phyloP scores from a whole-genome alignment of 768 basidiomycete genomes.

The Pholiota microspora region DNA sequence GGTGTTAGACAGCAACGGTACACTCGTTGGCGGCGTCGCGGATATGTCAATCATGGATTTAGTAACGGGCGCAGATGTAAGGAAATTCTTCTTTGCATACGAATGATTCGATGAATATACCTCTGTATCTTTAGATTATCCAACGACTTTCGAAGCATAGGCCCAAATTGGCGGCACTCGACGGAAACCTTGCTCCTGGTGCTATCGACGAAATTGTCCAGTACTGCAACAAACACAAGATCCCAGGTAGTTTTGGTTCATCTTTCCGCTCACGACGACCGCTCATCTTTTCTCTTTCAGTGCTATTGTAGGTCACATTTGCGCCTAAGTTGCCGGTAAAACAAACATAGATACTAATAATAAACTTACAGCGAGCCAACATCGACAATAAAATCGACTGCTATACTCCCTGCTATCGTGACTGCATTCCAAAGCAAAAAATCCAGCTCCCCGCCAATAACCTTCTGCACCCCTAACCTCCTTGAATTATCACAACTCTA shows the following conservation, averaged over 20 bases:
- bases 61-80: constrained; percentile 45
- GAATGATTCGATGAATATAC: not conserved
- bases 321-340: not conserved
- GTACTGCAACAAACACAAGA: constrained; percentile 44
- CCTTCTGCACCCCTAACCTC: constrained; percentile 82
- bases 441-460: constrained; percentile 43
- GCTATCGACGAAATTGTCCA: constrained; percentile 50
- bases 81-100: not conserved
- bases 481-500: constrained; percentile 71
- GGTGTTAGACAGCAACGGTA: constrained; percentile 69
- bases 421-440: constrained; percentile 28
- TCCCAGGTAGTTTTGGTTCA: constrained; percentile 20
- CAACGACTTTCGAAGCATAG: constrained; percentile 42
- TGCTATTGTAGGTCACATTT: constrained; percentile 64
- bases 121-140: constrained; percentile 41
- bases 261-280: no score
- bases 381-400: constrained; percentile 75
- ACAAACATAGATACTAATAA: constrained; percentile 8
- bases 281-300: constrained; percentile 32
- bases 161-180: constrained; percentile 66
- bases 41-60: constrained; percentile 78
- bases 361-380: constrained; percentile 78
- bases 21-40: constrained; percentile 82
- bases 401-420: constrained; percentile 63
- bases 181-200: constrained; percentile 68